Evolutionary conservation across 768 basidiomycete species (phyloP).

Genomic region (Mycena galericulata): DNA sequence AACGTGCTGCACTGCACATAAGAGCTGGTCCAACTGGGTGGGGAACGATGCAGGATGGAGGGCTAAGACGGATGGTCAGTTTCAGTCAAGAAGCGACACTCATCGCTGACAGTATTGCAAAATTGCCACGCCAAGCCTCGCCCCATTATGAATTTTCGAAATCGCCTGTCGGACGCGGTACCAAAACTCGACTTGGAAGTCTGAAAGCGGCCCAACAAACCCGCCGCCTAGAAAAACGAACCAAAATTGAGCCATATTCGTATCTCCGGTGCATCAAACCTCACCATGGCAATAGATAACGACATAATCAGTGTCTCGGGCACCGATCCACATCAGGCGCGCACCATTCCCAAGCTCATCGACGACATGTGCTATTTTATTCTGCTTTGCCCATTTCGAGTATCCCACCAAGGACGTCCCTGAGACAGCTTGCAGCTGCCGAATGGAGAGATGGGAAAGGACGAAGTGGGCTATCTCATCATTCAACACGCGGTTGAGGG

Average conservation of each 20-base stretch:
- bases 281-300: slow-evolving; percentile 22
- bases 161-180: slow-evolving; percentile 16
- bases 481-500: not conserved
- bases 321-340: slow-evolving; percentile 17
- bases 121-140: slow-evolving; percentile 17
- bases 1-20: slow-evolving; percentile 27
- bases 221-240: not conserved
- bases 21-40: slow-evolving; percentile 35
- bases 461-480: slow-evolving; percentile 13
- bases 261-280: not conserved
- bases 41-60: slow-evolving; percentile 29
- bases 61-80: not conserved
- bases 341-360: slow-evolving; percentile 8
- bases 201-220: slow-evolving; percentile 23
- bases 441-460: slow-evolving; percentile 9
- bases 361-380: not conserved
- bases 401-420: slow-evolving; percentile 12
- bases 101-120: slow-evolving; percentile 23
- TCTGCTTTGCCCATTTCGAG: slow-evolving; percentile 10
- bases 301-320: slow-evolving; percentile 4
- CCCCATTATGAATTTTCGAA: not conserved
- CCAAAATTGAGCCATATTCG: not conserved
- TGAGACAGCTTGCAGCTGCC: slow-evolving; percentile 20
- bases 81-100: too few relatives aligned
- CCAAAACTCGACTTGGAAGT: slow-evolving; percentile 27